These are phyloP conservation scores for Osmanthus fragrans DNA, from an alignment of 257 asterid genomes.

Conservation along the genomic window DNA sequence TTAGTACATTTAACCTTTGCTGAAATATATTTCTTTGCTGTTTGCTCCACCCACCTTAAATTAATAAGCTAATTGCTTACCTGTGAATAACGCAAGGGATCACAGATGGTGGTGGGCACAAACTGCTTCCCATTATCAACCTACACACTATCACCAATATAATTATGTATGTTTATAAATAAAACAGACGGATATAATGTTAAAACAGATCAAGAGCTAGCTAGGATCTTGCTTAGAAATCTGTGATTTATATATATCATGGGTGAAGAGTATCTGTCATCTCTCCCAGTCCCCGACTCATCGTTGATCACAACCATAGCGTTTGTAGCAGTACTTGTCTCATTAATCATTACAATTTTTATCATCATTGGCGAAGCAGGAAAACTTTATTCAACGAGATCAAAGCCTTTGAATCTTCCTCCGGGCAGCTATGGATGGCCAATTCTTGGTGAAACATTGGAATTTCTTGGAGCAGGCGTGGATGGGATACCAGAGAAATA, in stretches of 20 bases:
- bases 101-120: not conserved
- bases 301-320: not conserved
- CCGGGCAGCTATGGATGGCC: conserved; percentile 68
- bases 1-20: not conserved
- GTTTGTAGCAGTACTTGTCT: not conserved
- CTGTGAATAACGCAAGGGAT: not conserved
- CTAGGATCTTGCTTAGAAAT: not conserved
- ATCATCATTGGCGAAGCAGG: not conserved
- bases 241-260: not conserved
- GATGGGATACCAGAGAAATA: conserved; percentile 48
- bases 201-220: not conserved
- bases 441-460: conserved; percentile 46
- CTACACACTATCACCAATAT: not conserved
- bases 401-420: conserved; percentile 39
- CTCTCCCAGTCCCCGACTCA: not conserved
- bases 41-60: conserved; percentile 4
- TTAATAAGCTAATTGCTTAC: not conserved
- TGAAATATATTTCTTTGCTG: not conserved
- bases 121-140: not conserved
- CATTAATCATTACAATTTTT: not conserved
- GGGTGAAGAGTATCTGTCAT: not conserved
- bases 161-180: not conserved
- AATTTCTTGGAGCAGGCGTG: conserved; percentile 43
- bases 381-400: not conserved
- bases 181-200: not conserved